Evolutionary conservation across 768 basidiomycete species (phyloP), one percentile per base, ranked within the genome.

Genomic region (Solioccasus polychromus): DNA sequence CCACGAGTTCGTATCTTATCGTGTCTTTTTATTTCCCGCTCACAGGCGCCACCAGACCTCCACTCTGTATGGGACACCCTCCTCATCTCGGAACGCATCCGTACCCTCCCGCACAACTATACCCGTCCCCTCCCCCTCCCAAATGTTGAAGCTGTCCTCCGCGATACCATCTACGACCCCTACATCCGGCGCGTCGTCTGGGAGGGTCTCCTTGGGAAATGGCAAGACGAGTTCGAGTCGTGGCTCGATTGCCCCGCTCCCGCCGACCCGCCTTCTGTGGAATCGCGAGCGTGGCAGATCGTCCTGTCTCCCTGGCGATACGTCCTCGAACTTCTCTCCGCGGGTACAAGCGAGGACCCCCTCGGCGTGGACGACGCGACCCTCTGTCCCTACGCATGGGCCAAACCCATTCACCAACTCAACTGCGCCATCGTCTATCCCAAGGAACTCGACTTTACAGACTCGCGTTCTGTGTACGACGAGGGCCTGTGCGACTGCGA

Each of bases 401-500:
- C 84, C 1, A 67, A 77, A 46, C 77, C 82, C 0, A 74, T 88
- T 44, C 85, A 92, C 58, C 58, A 70, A 37, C 76, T 95, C 52
- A 92, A 92, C 68, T 95, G 93, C 71, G 77, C 82, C 6, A 63
- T 92, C 43, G 76, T 88, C 6, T 93, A 89, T 84, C 92, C 93
- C 0, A 63, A 69, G 44, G 83, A 74, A 46, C 75, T 92, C 35
- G 85, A 87, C 48, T n/a, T n/a, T n/a, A n/a, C n/a, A n/a, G n/a
- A n/a, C n/a, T n/a, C n/a, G n/a, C n/a, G n/a, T n/a, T n/a, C n/a
- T n/a, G n/a, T n/a, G n/a, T n/a, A n/a, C n/a, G n/a, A n/a, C n/a
- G n/a, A n/a, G n/a, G n/a, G n/a, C n/a, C n/a, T n/a, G n/a, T n/a
- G n/a, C n/a, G n/a, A n/a, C n/a, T n/a, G n/a, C n/a, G n/a, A n/a